Evolutionary conservation across 1,139 yeast species (phyloP).

Genomic region (Blastobotrys serpentis): DNA sequence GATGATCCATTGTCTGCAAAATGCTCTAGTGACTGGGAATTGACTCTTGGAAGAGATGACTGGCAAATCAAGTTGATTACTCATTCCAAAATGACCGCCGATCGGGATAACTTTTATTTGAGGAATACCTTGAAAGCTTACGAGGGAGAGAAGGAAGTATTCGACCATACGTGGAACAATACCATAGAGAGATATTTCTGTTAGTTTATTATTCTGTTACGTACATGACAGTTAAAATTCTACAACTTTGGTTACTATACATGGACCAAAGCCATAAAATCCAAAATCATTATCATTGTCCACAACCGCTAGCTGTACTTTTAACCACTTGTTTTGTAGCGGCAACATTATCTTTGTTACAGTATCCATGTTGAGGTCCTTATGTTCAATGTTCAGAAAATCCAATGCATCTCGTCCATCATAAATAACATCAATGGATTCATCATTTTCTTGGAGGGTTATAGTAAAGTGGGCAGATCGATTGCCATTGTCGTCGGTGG

Average conservation of each 20-base stretch:
- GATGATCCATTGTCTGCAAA: slow-evolving; percentile 13
- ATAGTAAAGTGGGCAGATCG: background rate
- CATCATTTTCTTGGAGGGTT: background rate
- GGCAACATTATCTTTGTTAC: background rate
- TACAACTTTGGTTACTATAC: background rate
- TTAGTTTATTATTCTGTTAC: background rate
- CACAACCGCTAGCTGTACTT: background rate
- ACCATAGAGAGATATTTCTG: slow-evolving; percentile 9
- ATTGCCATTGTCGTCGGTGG: background rate
- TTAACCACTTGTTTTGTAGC: background rate
- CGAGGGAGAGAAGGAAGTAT: slow-evolving; percentile 10
- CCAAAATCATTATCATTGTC: background rate
- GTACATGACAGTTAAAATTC: background rate
- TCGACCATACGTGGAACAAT: slow-evolving; percentile 10
- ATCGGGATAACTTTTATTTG: slow-evolving; percentile 11
- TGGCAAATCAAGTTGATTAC: slow-evolving; percentile 11
- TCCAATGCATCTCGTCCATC: background rate
- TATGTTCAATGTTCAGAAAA: background rate
- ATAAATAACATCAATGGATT: background rate
- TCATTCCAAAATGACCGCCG: slow-evolving; percentile 10
- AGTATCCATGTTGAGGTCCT: slow-evolving; percentile 1
- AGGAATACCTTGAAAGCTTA: slow-evolving; percentile 10
- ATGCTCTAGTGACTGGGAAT: slow-evolving; percentile 11
- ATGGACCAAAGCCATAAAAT: background rate
- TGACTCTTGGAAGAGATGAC: slow-evolving; percentile 11